Base-by-base conservation (phyloP, 2,329 filamentous ascomycete species). In the Magnaporthiopsis rhizophila region DNA sequence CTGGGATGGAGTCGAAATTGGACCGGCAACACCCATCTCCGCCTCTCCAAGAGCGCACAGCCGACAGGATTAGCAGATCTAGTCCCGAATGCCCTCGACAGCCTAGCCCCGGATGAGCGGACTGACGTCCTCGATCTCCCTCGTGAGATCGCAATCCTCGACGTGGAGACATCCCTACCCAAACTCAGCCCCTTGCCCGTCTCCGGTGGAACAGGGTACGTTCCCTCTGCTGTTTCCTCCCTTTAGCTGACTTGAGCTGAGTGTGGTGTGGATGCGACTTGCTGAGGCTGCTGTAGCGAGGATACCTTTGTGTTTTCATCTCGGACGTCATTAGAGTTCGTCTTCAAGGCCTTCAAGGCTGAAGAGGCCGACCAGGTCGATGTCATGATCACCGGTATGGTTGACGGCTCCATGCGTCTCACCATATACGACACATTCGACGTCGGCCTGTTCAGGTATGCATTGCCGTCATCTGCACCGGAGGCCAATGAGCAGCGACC, bases 391-490 rank as follows among this genome's bases (percentile, higher is more conserved):
- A 83, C 90, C 2, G 90, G 90, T 5, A 90, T 88, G 4, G 83
- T 84, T 64, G 84, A 91, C 67, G 90, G 90, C 11, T 82, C 80
- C 24, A 80, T 96, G 15, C 89, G 94, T 72, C 79, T 96, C 24
- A 91, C 87, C 69, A 91, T 96, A 61, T 94, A 94, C 73, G 90
- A 96, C 73, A 93, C 90, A 7, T 91, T 96, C 70, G 83, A 90
- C 66, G 88, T 96, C 65, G 91, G 92, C 3, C 82, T 77, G 15
- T 87, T 92, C 66, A 74, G 78, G 65, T 81, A 82, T 65, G 82
- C 79, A 34, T 72, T 74, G 2, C 78, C 76, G 4, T 63, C 21
- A 28, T 70, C 59, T 63, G 66, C 1, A 64, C 66, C 15, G 1
- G 45, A 50, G 5, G 45, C 45, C 45, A 50, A n/a, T 12, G 45